Conservation (phyloP, 345 rosid genomes). For the Pistacia integerrima region DNA sequence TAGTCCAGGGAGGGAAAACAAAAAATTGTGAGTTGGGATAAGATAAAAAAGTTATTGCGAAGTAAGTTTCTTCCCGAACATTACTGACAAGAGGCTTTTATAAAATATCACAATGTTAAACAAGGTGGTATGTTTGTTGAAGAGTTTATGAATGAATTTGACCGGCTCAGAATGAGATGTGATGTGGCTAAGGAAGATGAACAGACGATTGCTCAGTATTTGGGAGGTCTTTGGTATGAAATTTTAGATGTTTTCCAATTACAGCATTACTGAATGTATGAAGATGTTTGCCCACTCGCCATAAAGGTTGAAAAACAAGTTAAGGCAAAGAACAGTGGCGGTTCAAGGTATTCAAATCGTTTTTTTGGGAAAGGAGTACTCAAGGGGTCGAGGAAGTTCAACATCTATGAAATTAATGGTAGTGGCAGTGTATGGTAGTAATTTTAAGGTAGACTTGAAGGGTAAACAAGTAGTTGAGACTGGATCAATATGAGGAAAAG, state of each 20-base stretch:
- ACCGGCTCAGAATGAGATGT: not conserved
- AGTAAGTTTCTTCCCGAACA: not conserved
- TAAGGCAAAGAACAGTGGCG: not conserved
- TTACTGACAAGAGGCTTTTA: not conserved
- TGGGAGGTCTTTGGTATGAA: not conserved
- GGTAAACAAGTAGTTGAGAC: not conserved
- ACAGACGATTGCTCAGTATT: not conserved
- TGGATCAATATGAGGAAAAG: too few species aligned
- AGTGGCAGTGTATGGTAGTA: not conserved
- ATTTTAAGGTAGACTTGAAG: not conserved
- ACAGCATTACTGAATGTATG: not conserved
- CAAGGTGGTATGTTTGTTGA: not conserved
- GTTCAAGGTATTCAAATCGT: too few species aligned
- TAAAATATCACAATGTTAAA: not conserved
- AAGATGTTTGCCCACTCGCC: not conserved
- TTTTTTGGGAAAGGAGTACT: not conserved
- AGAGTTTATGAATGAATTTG: not conserved
- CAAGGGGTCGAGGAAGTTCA: not conserved
- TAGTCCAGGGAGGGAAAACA: not conserved
- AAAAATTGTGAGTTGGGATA: not conserved
- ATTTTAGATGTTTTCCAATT: not conserved
- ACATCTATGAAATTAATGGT: not conserved
- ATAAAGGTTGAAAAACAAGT: not conserved
- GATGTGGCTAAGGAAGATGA: not conserved
- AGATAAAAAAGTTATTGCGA: not conserved